Evolutionary conservation across 495 filamentous ascomycete species (phyloP), one percentile per base, ranked within the genome.

Genomic region (Symbiotaphrina buchneri): DNA sequence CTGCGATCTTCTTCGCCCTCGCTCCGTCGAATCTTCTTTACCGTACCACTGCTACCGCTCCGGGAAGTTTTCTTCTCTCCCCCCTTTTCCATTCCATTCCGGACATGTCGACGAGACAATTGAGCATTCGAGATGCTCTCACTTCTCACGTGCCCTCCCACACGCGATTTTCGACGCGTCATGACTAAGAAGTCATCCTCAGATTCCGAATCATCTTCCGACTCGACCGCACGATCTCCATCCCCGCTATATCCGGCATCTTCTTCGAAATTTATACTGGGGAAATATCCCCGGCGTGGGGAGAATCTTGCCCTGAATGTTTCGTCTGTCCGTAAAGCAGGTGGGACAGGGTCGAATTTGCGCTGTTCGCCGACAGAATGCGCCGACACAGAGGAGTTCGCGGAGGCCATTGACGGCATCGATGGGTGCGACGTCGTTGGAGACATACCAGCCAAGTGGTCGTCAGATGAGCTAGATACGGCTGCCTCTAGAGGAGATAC

Each of bases 241-340:
- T 60, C 57, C 1, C 50, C 58, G 23, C 51, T 56, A 36, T 66
- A 65, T 7, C 59, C 58, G 13, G 60, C 59, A 13, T 63, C 58
- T 21, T 66, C 59, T 6, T 65, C 59, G 20, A 30, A 45, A 3
- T 41, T 38, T 10, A 37, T 37, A 19, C 7, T 14, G 31, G 11
- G 38, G 17, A 24, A 18, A 22, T 21, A 21, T 22, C 31, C 22
- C 28, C 24, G 41, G 39, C 4, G 27, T 39, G 7, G 33, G 23
- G 8, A 4, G 27, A 2, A 18, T 10, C 27, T 30, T 8, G 10
- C 8, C 27, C 8, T 10, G 8, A 15, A 16, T 16, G 8, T 10
- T 7, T 10, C 8, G 8, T 10, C 32, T 11, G 25, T 14, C n/a
- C 11, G 7, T 24, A 15, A 8, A n/a, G 27, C 31, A 27, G 30